phyloP scores from a whole-genome alignment of 1,284 basidiomycete genomes.

The Tetrapyrgos nigripes region DNA sequence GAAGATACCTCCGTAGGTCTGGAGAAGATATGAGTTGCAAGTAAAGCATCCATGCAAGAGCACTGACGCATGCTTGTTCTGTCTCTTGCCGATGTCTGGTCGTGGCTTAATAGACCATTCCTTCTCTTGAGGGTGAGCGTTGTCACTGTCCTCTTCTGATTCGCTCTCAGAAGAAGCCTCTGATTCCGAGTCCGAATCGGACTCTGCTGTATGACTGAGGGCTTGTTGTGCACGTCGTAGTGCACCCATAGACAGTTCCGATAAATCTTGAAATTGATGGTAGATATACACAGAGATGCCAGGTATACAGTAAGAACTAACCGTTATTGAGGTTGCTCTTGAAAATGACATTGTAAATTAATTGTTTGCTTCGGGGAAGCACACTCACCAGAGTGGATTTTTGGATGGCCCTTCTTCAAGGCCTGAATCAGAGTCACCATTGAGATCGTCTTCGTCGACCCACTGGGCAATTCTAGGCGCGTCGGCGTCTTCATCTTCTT shows the following conservation, averaged over 20 bases:
- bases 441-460: slow-evolving; percentile 55
- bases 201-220: slow-evolving; percentile 50
- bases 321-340: slow-evolving; percentile 48
- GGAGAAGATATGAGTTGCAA: slow-evolving; percentile 13
- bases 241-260: slow-evolving; percentile 66
- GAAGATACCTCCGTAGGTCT: slow-evolving; percentile 88
- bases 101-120: slow-evolving; percentile 47
- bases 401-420: slow-evolving; percentile 18
- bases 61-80: slow-evolving; percentile 91
- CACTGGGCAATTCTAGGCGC: slow-evolving; percentile 60
- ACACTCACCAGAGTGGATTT: slow-evolving; percentile 37
- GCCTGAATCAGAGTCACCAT: slow-evolving; percentile 28
- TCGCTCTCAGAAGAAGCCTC: slow-evolving; percentile 15
- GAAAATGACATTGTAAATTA: slow-evolving; percentile 2
- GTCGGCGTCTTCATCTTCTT: slow-evolving; percentile 42
- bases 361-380: too few relatives aligned
- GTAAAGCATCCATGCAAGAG: too few relatives aligned
- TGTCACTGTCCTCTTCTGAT: slow-evolving; percentile 17
- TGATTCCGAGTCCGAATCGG: slow-evolving; percentile 35
- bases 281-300: slow-evolving; percentile 10
- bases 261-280: slow-evolving; percentile 51
- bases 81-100: slow-evolving; percentile 63
- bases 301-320: slow-evolving; percentile 20
- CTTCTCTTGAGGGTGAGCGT: slow-evolving; percentile 35
- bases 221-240: slow-evolving; percentile 69